Conservation (phyloP, 2,329 filamentous ascomycete genomes). For the Sporothrix pseudoabietina region DNA sequence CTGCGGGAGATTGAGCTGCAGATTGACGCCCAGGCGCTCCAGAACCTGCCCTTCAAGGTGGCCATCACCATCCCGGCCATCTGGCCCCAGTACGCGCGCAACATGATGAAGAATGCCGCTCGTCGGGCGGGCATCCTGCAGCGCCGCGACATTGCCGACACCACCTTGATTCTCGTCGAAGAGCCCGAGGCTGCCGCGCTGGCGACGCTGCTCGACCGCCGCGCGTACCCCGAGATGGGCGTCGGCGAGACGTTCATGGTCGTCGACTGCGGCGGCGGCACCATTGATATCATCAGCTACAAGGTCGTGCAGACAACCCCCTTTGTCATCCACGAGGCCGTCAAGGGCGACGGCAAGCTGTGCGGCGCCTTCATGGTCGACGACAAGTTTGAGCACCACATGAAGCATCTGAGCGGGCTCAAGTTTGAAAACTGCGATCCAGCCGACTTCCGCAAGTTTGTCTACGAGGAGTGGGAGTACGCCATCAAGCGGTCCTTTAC, state of each 20-base stretch:
- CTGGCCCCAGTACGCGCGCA: constrained; percentile 47
- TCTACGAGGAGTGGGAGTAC: constrained; percentile 46
- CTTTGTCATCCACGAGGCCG: constrained; percentile 54
- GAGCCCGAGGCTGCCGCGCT: constrained; percentile 53
- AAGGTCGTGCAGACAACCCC: constrained; percentile 41
- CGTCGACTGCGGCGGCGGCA: constrained; percentile 42
- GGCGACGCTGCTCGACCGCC: constrained; percentile 43
- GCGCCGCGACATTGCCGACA: constrained; percentile 36
- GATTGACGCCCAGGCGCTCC: constrained; percentile 7
- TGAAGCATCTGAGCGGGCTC: constrained; percentile 49
- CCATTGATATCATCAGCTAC: constrained; percentile 55
- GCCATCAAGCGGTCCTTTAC: constrained; percentile 43
- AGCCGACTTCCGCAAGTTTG: constrained; percentile 48
- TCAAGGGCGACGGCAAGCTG: constrained; percentile 52
- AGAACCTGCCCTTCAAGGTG: constrained; percentile 41
- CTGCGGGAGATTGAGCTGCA: constrained; percentile 36
- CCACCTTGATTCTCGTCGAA: constrained; percentile 43
- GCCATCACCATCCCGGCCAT: constrained; percentile 51
- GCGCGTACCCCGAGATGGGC: constrained; percentile 29
- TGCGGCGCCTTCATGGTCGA: constrained; percentile 56
- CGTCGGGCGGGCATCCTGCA: constrained; percentile 44
- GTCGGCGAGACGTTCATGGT: constrained; percentile 38
- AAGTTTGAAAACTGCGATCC: constrained; percentile 49
- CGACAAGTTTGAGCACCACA: constrained; percentile 49
- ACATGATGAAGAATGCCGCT: constrained; percentile 44